Base-by-base conservation (phyloP, 2,329 filamentous ascomycete species). In the Aspergillus quadrilineatus region DNA sequence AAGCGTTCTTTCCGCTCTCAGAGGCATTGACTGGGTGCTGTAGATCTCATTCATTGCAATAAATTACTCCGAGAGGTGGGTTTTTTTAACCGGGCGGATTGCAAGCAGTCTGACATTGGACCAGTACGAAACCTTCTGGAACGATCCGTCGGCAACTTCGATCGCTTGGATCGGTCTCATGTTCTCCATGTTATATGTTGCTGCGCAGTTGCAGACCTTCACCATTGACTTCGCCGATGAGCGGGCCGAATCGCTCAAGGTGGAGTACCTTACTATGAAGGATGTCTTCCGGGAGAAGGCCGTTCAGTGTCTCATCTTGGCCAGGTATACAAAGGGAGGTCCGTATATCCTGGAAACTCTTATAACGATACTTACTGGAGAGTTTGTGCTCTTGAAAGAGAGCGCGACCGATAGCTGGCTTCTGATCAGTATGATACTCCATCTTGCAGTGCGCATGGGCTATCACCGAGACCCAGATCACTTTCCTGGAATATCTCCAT, bases 41-140 rank as follows among this genome's bases (percentile, higher is more conserved):
- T 48, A 48, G 45, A 36, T 48, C 26, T 48, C 45, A 48, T 48
- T 36, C 45, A 48, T 48, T 8, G 4, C 45, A 48, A 48, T 29
- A 48, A 48, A 15, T 48, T 48, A 36, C 45, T 48, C 30, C 45
- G 45, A 34, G 45, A 48, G 45, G 45, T 48, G 45, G 7, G 45
- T 14, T 26, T 22, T 17, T 17, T 22, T 15, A 46, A 46, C 29
- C 44, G n/a, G n/a, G 29, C 14, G 6, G 2, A 22, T 34, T 46
- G 10, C 30, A 22, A n/a, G 17, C 30, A n/a, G 32, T 28, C 30
- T 48, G 45, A 48, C 45, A 48, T 26, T 36, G 5, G 15, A 36
- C 30, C 17, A 48, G 45, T 48, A 48, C 30, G 45, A 48, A 37
- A 6, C n/a, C 30, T 48, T 48, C 4, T 48, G 45, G 45, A n/a